A percentile compares a stretch with the other conserved stretches of the same genome.
Conservation (phyloP, 345 rosid species). For the Arabidopsis suecica region DNA sequence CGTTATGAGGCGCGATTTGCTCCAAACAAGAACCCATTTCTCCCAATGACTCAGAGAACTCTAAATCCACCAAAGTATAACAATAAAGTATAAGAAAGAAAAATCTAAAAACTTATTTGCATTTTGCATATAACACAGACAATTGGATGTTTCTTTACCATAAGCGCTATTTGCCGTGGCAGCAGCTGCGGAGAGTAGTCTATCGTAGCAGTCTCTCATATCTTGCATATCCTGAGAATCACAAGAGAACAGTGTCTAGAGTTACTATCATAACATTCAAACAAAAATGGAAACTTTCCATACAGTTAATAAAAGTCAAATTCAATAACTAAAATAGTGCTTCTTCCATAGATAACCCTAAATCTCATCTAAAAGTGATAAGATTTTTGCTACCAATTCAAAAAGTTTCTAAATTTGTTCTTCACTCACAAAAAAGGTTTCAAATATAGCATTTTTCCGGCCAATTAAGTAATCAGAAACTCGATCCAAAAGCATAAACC, state of each 20-base stretch:
- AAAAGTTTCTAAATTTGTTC: conserved; percentile 2
- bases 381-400: conserved; percentile 30
- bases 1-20: conserved; percentile 69
- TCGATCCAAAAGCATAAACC: conserved; percentile 36
- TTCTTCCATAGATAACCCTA: neutral
- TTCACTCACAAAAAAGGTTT: neutral
- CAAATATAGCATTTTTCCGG: conserved; percentile 2
- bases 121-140: neutral
- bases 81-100: neutral
- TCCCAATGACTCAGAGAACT: conserved; percentile 91
- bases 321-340: neutral
- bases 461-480: conserved; percentile 5
- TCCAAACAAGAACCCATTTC: conserved; percentile 96
- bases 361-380: conserved; percentile 2
- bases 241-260: neutral
- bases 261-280: conserved; percentile 8
- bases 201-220: conserved; percentile 93
- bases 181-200: conserved; percentile 94
- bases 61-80: conserved; percentile 46
- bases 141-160: conserved; percentile 52
- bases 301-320: neutral
- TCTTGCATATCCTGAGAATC: conserved; percentile 77
- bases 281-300: neutral
- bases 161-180: conserved; percentile 92
- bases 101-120: neutral